Evolutionary conservation across 345 rosid species (phyloP).

Genomic region (Aquilaria sinensis): DNA sequence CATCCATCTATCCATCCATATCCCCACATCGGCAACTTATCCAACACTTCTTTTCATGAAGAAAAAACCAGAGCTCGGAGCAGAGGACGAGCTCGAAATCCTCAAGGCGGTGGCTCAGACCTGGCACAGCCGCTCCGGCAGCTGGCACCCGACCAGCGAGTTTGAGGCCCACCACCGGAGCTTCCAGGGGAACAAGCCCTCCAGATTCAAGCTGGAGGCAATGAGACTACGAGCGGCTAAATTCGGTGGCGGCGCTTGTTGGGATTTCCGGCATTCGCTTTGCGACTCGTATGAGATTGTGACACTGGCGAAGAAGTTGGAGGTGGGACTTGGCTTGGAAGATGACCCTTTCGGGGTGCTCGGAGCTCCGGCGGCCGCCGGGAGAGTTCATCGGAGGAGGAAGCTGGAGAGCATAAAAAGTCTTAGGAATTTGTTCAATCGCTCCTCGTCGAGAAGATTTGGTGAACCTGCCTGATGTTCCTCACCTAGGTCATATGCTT

Average conservation of each 20-base stretch:
- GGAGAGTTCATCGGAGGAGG: slow-evolving; percentile 14
- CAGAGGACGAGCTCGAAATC: slow-evolving; percentile 42
- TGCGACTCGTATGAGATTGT: slow-evolving; percentile 84
- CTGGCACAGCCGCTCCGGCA: slow-evolving; percentile 56
- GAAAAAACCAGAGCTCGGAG: slow-evolving; percentile 26
- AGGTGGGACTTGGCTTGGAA: slow-evolving; percentile 33
- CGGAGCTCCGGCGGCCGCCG: neutral
- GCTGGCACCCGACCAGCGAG: slow-evolving; percentile 37
- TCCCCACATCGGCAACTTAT: no score
- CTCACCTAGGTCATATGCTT: neutral
- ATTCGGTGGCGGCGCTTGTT: slow-evolving; percentile 8
- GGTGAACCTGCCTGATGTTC: slow-evolving; percentile 19
- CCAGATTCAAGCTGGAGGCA: slow-evolving; percentile 61
- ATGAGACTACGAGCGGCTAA: slow-evolving; percentile 20
- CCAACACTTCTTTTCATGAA: slow-evolving; percentile 18
- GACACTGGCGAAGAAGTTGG: slow-evolving; percentile 47
- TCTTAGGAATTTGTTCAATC: slow-evolving; percentile 55
- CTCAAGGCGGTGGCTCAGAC: slow-evolving; percentile 90
- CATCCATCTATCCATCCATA: no score
- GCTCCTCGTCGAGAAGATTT: slow-evolving; percentile 46
- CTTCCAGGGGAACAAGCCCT: slow-evolving; percentile 37
- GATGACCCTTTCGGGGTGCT: slow-evolving; percentile 28
- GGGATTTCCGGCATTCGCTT: slow-evolving; percentile 73
- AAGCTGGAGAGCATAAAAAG: slow-evolving; percentile 46
- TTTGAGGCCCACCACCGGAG: slow-evolving; percentile 38